These are phyloP conservation scores for Pythium myriotylum DNA, from an alignment of 352 stramenopile species.

Conservation along the genomic window DNA sequence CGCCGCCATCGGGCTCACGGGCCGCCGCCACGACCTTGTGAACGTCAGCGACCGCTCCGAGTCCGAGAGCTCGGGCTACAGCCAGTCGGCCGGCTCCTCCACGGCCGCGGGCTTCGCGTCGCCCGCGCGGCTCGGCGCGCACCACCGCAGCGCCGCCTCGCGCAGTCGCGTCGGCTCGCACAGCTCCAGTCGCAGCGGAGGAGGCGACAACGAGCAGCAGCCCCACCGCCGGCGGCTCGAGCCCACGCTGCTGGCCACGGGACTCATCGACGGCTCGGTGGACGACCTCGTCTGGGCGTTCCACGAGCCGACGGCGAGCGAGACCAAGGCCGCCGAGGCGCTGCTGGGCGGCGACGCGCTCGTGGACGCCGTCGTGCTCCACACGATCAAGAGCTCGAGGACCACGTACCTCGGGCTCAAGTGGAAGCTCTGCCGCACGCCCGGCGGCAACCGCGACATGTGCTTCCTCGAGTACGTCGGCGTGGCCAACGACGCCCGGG, in stretches of 20 bases:
- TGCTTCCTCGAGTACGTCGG: slow-evolving; percentile 74
- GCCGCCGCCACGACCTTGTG: slow-evolving; percentile 1
- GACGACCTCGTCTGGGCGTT: slow-evolving; percentile 30
- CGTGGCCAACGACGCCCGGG: slow-evolving; percentile 53
- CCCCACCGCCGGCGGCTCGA: slow-evolving; percentile 14
- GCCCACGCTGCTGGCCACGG: slow-evolving; percentile 21
- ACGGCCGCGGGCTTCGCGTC: neutral
- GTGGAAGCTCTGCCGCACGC: slow-evolving; percentile 69
- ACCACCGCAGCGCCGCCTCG: neutral
- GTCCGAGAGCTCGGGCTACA: slow-evolving; percentile 5
- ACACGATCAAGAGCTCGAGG: slow-evolving; percentile 53
- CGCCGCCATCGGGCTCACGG: slow-evolving; percentile 27
- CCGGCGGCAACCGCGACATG: slow-evolving; percentile 74
- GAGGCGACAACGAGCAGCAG: neutral
- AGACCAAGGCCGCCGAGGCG: slow-evolving; percentile 33
- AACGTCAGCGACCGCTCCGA: slow-evolving; percentile 13
- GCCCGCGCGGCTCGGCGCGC: neutral
- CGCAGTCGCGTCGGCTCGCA: slow-evolving; percentile 7
- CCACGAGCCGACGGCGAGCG: slow-evolving; percentile 21
- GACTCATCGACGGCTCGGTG: slow-evolving; percentile 28
- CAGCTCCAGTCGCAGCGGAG: slow-evolving; percentile 9
- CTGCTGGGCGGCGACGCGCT: slow-evolving; percentile 51
- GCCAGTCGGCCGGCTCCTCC: slow-evolving; percentile 5
- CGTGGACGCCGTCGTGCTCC: slow-evolving; percentile 65
- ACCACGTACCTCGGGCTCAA: slow-evolving; percentile 72